Conservation (phyloP, 2,329 filamentous ascomycete genomes). For the Diaporthe sp. region DNA sequence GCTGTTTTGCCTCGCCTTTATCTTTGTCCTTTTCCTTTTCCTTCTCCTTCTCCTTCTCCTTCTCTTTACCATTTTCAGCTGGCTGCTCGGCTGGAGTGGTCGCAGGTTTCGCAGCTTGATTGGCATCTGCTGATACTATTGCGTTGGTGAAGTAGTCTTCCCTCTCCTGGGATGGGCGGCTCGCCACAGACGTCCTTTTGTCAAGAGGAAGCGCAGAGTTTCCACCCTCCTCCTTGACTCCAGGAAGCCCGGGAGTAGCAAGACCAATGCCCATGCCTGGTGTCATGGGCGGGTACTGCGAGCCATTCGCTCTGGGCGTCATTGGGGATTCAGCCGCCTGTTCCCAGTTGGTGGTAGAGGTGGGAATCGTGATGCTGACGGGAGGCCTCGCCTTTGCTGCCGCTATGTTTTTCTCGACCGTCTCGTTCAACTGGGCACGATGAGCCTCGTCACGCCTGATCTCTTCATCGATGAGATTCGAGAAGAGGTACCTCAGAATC, state of each 20-base stretch:
- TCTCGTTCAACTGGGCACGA: constrained; percentile 76
- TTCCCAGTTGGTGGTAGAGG: constrained; percentile 51
- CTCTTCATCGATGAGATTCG: constrained; percentile 89
- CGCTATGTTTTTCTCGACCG: constrained; percentile 68
- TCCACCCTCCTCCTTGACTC: constrained; percentile 58
- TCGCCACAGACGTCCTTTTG: constrained; percentile 67
- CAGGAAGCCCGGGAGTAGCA: constrained; percentile 75
- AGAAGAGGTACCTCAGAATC: constrained; percentile 93
- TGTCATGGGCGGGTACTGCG: constrained; percentile 72
- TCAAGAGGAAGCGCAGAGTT: constrained; percentile 61
- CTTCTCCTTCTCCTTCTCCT: constrained; percentile 67
- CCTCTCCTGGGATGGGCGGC: constrained; percentile 72
- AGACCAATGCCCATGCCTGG: constrained; percentile 84
- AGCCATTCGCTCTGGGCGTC: constrained; percentile 74
- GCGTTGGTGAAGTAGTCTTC: constrained; percentile 84
- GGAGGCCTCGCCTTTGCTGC: constrained; percentile 70
- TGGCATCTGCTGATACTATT: constrained; percentile 63
- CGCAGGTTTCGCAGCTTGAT: constrained; percentile 60
- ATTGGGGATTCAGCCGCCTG: constrained; percentile 58
- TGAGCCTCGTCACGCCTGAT: constrained; percentile 83
- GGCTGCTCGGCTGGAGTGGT: constrained; percentile 59
- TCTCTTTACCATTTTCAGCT: constrained; percentile 62
- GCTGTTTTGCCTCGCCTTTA: constrained; percentile 66
- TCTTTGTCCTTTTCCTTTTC: constrained; percentile 60
- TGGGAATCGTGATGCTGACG: constrained; percentile 65